These are phyloP conservation scores for Amyloporia xantha DNA, from an alignment of 768 basidiomycete species.

Conservation along the genomic window DNA sequence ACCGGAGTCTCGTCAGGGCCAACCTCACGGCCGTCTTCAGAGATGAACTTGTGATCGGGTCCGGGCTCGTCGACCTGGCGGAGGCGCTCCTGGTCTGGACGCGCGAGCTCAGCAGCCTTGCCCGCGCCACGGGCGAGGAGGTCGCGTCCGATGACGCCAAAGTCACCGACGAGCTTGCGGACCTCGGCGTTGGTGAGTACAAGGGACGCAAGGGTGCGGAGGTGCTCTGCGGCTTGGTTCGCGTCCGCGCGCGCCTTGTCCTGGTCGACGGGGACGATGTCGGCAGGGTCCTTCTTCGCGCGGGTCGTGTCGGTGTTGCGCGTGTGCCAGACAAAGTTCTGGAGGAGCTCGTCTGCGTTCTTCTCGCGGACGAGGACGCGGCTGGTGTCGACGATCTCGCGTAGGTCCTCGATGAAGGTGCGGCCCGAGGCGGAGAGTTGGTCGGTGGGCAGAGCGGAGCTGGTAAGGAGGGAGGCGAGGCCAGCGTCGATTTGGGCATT, in stretches of 20 bases:
- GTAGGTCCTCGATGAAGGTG: slow-evolving; percentile 66
- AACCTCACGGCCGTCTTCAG: slow-evolving; percentile 34
- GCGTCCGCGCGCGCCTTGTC: slow-evolving; percentile 27
- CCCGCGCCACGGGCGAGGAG: slow-evolving; percentile 66
- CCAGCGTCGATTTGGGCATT: slow-evolving; percentile 75
- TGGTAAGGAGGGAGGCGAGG: slow-evolving; percentile 54
- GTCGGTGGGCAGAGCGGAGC: slow-evolving; percentile 50
- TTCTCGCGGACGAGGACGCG: slow-evolving; percentile 68
- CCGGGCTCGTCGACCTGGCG: slow-evolving; percentile 61
- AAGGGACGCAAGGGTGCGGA: slow-evolving; percentile 81
- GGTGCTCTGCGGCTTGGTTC: slow-evolving; percentile 64
- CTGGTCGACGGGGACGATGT: slow-evolving; percentile 39
- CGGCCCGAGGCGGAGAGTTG: slow-evolving; percentile 73
- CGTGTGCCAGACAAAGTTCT: slow-evolving; percentile 85
- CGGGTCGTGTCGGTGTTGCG: slow-evolving; percentile 41
- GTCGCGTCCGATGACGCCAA: slow-evolving; percentile 74
- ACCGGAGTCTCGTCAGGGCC: slow-evolving; percentile 41
- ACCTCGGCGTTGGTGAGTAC: slow-evolving; percentile 90
- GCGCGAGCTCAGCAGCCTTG: slow-evolving; percentile 62
- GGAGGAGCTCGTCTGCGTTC: slow-evolving; percentile 89
- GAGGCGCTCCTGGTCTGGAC: slow-evolving; percentile 59
- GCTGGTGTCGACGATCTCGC: slow-evolving; percentile 71
- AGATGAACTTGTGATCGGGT: slow-evolving; percentile 59
- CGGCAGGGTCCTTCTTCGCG: slow-evolving; percentile 36
- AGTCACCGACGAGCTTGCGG: slow-evolving; percentile 80